Percentiles rank a stretch among this genome's conserved stretches.
Evolutionary conservation across 2,329 filamentous ascomycete species (phyloP).

Genomic region (Zelopaecilomyces penicillatus): DNA sequence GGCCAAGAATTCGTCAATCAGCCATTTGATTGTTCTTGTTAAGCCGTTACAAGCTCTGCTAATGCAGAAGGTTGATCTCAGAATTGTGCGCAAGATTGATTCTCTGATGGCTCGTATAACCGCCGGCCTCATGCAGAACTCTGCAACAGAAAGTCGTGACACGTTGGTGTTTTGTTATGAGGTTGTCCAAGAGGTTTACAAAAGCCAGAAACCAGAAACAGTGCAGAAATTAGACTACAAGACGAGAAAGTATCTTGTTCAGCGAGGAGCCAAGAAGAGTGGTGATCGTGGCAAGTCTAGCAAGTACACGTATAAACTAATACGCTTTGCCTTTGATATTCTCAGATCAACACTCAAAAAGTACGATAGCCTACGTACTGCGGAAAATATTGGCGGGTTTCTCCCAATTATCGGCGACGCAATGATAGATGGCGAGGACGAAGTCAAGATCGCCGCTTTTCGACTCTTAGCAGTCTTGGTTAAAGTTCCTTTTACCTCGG

Average conservation of each 20-base stretch:
- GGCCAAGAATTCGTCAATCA: constrained; percentile 71
- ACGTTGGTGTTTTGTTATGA: constrained; percentile 94
- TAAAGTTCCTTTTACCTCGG: constrained; percentile 71
- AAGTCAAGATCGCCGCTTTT: constrained; percentile 83
- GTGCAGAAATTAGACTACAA: constrained; percentile 52
- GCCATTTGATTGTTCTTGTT: constrained; percentile 65
- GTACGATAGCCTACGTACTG: constrained; percentile 69
- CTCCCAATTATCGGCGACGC: constrained; percentile 84
- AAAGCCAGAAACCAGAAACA: constrained; percentile 44
- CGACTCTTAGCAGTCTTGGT: constrained; percentile 77
- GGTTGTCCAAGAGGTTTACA: constrained; percentile 80
- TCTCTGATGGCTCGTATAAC: constrained; percentile 77
- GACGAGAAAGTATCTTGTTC: constrained; percentile 68
- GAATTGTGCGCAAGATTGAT: constrained; percentile 82
- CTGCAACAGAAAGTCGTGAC: constrained; percentile 67
- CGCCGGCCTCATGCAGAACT: constrained; percentile 74
- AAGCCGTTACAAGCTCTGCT: constrained; percentile 71
- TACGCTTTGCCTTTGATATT: constrained; percentile 80
- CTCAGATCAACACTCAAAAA: constrained; percentile 80
- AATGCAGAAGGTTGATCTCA: constrained; percentile 74
- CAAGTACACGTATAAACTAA: constrained; percentile 79
- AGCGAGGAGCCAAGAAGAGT: constrained; percentile 68
- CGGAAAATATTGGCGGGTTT: constrained; percentile 74
- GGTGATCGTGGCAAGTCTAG: constrained; percentile 63
- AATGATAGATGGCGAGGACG: constrained; percentile 75